phyloP scores from a whole-genome alignment of 83 land plant genomes.

The Thuja plicata region DNA sequence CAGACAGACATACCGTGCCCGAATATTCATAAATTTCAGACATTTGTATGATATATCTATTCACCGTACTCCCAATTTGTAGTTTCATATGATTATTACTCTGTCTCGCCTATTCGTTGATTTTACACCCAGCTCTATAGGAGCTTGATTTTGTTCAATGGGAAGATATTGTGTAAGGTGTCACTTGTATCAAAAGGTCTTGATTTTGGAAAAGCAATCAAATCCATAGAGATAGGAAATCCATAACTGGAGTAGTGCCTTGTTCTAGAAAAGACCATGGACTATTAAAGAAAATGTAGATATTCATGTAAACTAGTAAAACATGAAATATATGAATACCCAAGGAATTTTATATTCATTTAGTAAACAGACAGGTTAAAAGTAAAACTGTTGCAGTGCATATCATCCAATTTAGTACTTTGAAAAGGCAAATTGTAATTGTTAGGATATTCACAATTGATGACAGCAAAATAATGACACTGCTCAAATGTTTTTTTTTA shows the following conservation, averaged over 20 bases:
- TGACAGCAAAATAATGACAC: not conserved
- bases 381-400: not conserved
- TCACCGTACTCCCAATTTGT: not conserved
- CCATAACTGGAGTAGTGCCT: not conserved
- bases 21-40: too few species aligned
- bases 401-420: not conserved
- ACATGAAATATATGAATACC: not conserved
- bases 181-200: not conserved
- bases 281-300: not conserved
- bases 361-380: not conserved
- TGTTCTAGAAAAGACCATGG: not conserved
- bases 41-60: not conserved
- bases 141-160: not conserved
- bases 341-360: not conserved
- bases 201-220: not conserved
- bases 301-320: not conserved
- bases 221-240: not conserved
- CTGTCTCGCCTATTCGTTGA: not conserved
- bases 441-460: not conserved
- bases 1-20: too few species aligned
- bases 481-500: not conserved
- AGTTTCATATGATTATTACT: not conserved
- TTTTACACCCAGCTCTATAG: not conserved
- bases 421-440: not conserved
- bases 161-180: not conserved